phyloP scores from a whole-genome alignment of 2,329 filamentous ascomycete species.

The Graphilbum fragrans region DNA sequence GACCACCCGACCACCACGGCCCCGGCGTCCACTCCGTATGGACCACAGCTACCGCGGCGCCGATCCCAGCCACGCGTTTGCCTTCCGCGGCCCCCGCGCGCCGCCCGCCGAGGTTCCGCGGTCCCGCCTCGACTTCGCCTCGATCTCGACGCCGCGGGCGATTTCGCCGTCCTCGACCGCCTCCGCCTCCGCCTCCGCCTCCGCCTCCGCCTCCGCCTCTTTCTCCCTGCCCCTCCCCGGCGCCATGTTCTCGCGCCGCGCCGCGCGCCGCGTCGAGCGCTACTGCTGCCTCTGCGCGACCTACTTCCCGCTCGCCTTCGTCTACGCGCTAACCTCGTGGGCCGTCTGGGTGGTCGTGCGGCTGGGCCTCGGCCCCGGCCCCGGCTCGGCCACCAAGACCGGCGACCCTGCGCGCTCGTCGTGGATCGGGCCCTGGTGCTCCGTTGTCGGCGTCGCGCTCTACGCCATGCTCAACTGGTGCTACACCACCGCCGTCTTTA shows the following conservation, averaged over 20 bases:
- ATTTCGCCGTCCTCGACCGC: neutral
- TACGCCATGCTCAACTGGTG: constrained; percentile 75
- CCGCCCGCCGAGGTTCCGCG: too few relatives aligned
- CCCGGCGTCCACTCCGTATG: too few relatives aligned
- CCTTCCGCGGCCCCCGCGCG: too few relatives aligned
- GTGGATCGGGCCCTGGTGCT: constrained; percentile 18
- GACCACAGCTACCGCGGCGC: too few relatives aligned
- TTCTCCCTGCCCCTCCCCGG: too few relatives aligned
- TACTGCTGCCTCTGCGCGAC: constrained; percentile 68
- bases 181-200: neutral
- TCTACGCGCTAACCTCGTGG: constrained; percentile 88
- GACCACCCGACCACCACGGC: too few relatives aligned
- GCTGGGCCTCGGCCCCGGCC: constrained; percentile 49
- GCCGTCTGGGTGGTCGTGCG: constrained; percentile 75
- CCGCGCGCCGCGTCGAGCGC: constrained; percentile 62
- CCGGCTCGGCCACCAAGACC: neutral
- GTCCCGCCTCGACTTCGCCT: too few relatives aligned
- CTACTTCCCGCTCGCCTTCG: constrained; percentile 80
- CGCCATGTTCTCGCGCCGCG: constrained; percentile 44
- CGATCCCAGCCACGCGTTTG: too few relatives aligned
- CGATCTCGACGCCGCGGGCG: too few relatives aligned
- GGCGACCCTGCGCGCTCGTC: neutral
- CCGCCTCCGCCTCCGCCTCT: neutral
- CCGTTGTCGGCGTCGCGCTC: constrained; percentile 54
- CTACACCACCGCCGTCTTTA: constrained; percentile 91